phyloP scores from a whole-genome alignment of 441 rosid species.

The Erodium moschatum region DNA sequence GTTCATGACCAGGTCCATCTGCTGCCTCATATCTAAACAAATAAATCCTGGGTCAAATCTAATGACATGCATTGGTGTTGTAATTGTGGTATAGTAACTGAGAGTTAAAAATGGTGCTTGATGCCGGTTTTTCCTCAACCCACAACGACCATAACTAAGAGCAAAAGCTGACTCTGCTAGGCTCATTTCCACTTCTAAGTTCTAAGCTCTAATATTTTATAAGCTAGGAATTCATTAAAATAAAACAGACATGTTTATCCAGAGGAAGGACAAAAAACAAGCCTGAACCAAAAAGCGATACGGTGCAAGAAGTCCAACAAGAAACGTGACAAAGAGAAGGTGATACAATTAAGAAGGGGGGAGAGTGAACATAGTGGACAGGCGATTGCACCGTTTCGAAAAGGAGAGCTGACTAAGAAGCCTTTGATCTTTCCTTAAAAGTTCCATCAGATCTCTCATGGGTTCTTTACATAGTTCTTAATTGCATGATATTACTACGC shows the following conservation, averaged over 20 bases:
- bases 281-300: too few relatives aligned
- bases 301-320: too few relatives aligned
- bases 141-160: too few relatives aligned
- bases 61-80: slow-evolving; percentile 12
- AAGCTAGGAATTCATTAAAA: too few relatives aligned
- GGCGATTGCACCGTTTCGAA: too few relatives aligned
- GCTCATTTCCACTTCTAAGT: neutral
- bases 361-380: too few relatives aligned
- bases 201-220: neutral
- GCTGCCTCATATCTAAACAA: slow-evolving; percentile 56
- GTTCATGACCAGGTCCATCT: slow-evolving; percentile 41
- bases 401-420: neutral
- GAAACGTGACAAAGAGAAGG: too few relatives aligned
- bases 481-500: neutral
- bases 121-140: too few relatives aligned
- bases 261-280: too few relatives aligned
- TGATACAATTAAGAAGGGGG: too few relatives aligned
- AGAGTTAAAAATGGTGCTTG: neutral
- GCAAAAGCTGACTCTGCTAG: neutral
- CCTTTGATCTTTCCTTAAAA: neutral
- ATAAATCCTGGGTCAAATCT: slow-evolving; percentile 16
- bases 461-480: neutral
- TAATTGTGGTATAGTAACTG: neutral
- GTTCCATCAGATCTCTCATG: neutral
- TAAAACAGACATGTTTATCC: too few relatives aligned